Base-by-base conservation (phyloP, 768 basidiomycete genomes). In the Royoungia palumana region DNA sequence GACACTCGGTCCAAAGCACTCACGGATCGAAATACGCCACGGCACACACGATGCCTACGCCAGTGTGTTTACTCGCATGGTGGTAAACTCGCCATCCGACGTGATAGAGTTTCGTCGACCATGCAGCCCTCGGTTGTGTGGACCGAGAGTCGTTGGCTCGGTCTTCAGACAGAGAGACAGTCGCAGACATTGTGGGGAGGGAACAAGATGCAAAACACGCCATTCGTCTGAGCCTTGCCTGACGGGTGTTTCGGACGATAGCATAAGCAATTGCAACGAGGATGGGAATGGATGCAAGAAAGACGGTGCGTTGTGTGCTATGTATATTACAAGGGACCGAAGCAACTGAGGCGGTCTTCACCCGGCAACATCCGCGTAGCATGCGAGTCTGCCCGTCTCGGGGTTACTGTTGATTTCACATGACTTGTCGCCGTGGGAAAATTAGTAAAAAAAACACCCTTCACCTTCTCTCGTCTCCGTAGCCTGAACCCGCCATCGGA, bases 11-110 rank as follows among this genome's bases (percentile, higher is more conserved):
- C 14, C 21, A 14, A 12, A 47, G 8, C 16, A 74, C 85, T 62
- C 57, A 89, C 83, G 89, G 89, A 60, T 91, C 89, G 61, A 90
- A 89, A 67, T 94, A 94, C 1, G 91, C 92, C 9, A 94, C 89
- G 9, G 87, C 79, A 54, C 89, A 91, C 21, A 94, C 81, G 40
- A 92, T 72, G n/a, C 92, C 92, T 38, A 90, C 83, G 5, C 92
- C 92, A 3, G 80, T 78, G 63, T 89, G 88, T 57, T 74, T 82
- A 47, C 70, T 75, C 22, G 75, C 69, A 63, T 89, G 87, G 56
- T 75, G 72, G 38, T 70, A 60, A 20, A 77, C 53, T 11, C 60
- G 61, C 52, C 51, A 53, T 17, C 61, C 67, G n/a, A 63, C 59
- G 38, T 41, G 46, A 24, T 58, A 44, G 25, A 68, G 28, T 11